A percentile compares a stretch with the other conserved stretches of the same genome.
Conservation (phyloP, 495 filamentous ascomycete genomes). For the Annulohypoxylon stygium region DNA sequence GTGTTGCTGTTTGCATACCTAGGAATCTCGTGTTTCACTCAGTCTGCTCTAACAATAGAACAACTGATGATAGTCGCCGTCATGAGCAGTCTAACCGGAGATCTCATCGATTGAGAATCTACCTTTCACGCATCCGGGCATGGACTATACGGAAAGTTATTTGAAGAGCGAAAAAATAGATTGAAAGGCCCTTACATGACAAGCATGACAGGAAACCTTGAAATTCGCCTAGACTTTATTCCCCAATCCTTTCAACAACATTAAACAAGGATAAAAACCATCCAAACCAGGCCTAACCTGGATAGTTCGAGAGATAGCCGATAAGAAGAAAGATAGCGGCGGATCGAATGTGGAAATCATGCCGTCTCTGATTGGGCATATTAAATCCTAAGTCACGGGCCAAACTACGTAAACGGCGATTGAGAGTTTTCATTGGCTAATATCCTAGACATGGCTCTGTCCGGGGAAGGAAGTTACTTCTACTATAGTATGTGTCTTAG, state of each 20-base stretch:
- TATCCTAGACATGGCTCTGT: conserved; percentile 16
- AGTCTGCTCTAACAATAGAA: conserved; percentile 24
- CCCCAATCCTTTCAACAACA: conserved; percentile 24
- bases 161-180: not conserved
- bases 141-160: conserved; percentile 1
- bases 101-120: not conserved
- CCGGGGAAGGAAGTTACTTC: conserved; percentile 45
- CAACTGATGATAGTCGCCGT: not conserved
- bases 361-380: conserved; percentile 30
- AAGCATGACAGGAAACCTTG: not conserved
- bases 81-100: not conserved
- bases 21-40: conserved; percentile 24
- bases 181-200: conserved; percentile 22
- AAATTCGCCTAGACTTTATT: conserved; percentile 29
- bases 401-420: conserved; percentile 7
- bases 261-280: conserved; percentile 12
- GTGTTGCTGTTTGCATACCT: conserved; percentile 18
- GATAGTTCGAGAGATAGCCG: conserved; percentile 28
- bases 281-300: not conserved
- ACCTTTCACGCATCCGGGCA: too few relatives aligned
- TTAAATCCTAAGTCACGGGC: conserved; percentile 21
- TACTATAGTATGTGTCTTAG: not conserved
- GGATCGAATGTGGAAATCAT: conserved; percentile 43
- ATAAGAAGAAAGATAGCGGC: conserved; percentile 43
- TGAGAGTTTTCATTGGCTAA: conserved; percentile 25